Percentiles rank a stretch among this genome's conserved stretches.
phyloP scores from a whole-genome alignment of 306 rosid species.

The Vigna reflexopilosa region DNA sequence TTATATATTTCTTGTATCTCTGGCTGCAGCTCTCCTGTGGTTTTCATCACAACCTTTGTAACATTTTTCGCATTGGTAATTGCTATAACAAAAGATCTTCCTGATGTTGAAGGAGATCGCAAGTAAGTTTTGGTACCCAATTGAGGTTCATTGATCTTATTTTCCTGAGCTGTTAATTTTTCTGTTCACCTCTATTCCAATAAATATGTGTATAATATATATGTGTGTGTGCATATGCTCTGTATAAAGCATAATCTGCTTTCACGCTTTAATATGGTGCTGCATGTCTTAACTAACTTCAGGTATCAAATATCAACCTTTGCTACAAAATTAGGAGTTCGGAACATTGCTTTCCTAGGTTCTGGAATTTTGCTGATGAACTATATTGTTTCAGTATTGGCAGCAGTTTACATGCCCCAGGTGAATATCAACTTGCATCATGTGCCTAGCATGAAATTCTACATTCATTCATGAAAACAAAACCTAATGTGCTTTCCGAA shows the following conservation, averaged over 20 bases:
- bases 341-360: constrained; percentile 90
- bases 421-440: constrained; percentile 49
- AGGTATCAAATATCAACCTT: constrained; percentile 96
- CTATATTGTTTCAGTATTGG: constrained; percentile 73
- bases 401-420: constrained; percentile 84
- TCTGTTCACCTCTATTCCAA: background rate
- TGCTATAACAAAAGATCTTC: constrained; percentile 98
- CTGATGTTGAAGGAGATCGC: constrained; percentile 97
- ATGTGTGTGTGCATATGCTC: background rate
- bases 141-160: constrained; percentile 40
- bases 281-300: constrained; percentile 41
- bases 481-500: constrained; percentile 30
- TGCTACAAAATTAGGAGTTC: constrained; percentile 92
- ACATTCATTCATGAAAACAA: constrained; percentile 8
- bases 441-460: constrained; percentile 26
- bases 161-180: constrained; percentile 33
- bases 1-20: constrained; percentile 37
- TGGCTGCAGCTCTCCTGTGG: constrained; percentile 88
- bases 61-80: constrained; percentile 92
- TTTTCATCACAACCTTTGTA: constrained; percentile 90
- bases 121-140: constrained; percentile 58
- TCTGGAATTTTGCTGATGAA: constrained; percentile 87
- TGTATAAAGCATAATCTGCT: constrained; percentile 19
- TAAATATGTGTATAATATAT: background rate
- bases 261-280: background rate